These are phyloP conservation scores for Thermoascus crustaceus DNA, from an alignment of 2,329 filamentous ascomycete genomes.

Conservation along the genomic window DNA sequence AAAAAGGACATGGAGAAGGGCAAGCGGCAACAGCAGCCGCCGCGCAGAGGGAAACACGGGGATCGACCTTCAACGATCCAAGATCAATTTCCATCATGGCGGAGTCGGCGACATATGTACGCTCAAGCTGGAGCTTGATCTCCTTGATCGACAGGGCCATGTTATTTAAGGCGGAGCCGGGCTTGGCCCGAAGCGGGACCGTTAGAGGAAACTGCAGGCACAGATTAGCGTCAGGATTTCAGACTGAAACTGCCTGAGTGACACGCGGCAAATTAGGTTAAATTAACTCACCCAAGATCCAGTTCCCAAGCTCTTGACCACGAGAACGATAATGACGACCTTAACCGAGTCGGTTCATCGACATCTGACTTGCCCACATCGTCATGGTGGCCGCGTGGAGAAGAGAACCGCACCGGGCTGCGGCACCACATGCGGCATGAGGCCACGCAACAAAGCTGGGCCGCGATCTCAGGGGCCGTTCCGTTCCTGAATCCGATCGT, in stretches of 20 bases:
- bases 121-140: neutral
- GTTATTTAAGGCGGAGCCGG: neutral
- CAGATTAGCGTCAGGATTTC: no score
- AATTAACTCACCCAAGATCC: no score
- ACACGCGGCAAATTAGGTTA: no score
- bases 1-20: slow-evolving; percentile 36
- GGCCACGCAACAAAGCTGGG: no score
- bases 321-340: slow-evolving; percentile 1
- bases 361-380: neutral
- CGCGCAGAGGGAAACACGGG: neutral
- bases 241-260: no score
- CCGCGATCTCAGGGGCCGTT: no score
- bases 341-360: slow-evolving; percentile 1
- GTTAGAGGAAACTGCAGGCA: no score
- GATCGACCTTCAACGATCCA: no score
- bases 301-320: neutral
- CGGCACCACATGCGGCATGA: no score
- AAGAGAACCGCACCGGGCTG: neutral
- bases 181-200: neutral
- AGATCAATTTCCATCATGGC: no score
- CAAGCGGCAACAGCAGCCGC: neutral
- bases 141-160: neutral
- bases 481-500: no score
- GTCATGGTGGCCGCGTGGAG: neutral
- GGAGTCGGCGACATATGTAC: no score